phyloP scores from a whole-genome alignment of 805 yeast genomes.

The Wickerhamiella occidentalis region DNA sequence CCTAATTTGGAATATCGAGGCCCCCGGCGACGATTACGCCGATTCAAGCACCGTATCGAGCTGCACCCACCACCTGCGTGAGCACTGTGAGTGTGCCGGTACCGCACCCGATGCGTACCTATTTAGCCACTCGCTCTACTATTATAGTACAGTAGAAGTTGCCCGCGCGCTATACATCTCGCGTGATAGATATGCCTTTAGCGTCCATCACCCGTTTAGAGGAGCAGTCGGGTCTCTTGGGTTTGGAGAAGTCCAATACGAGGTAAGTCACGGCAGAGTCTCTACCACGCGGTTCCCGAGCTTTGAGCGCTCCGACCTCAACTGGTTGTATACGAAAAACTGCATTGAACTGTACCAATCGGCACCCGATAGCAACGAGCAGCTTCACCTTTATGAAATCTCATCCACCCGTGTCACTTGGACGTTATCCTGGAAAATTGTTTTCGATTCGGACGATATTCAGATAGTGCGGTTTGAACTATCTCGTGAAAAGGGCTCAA shows the following conservation, averaged over 20 bases:
- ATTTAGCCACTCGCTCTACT: conserved; percentile 11
- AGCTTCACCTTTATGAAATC: conserved; percentile 6
- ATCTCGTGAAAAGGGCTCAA: neutral
- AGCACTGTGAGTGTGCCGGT: conserved; percentile 11
- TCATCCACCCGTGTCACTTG: neutral
- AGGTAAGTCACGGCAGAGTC: conserved; percentile 11
- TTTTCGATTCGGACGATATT: conserved; percentile 9
- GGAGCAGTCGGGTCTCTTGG: conserved; percentile 9
- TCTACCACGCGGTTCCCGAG: conserved; percentile 13
- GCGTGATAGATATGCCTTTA: neutral
- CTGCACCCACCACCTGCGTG: conserved; percentile 11
- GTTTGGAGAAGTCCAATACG: conserved; percentile 10
- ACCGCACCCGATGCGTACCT: conserved; percentile 8
- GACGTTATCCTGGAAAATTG: conserved; percentile 8
- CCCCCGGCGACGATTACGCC: conserved; percentile 5
- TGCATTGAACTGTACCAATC: conserved; percentile 2
- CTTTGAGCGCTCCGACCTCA: conserved; percentile 11
- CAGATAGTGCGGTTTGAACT: conserved; percentile 9
- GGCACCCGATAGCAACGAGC: neutral
- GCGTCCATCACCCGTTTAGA: conserved; percentile 11
- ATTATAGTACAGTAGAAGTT: conserved; percentile 6
- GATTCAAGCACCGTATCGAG: neutral
- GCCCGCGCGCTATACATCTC: conserved; percentile 8
- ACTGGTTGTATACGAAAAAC: conserved; percentile 9
- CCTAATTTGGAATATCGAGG: conserved; percentile 9